Evolutionary conservation across 768 basidiomycete genomes (phyloP).

Genomic region (Suillus hirtellus): DNA sequence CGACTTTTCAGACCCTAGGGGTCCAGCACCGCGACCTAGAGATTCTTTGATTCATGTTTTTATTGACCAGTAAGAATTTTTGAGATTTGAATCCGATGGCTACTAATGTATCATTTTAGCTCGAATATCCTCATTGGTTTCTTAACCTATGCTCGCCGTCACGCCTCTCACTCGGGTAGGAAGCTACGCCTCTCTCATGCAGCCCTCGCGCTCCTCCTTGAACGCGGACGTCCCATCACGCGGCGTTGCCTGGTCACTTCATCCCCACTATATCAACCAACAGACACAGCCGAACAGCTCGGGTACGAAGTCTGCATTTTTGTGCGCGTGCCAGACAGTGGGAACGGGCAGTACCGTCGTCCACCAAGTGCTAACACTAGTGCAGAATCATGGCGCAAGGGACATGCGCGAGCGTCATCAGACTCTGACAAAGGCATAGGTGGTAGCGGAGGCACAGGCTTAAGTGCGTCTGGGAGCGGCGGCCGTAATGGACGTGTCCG

Average conservation of each 20-base stretch:
- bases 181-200: slow-evolving; percentile 69
- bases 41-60: slow-evolving; percentile 42
- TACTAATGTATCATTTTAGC: slow-evolving; percentile 38
- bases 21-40: slow-evolving; percentile 31
- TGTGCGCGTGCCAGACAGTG: slow-evolving; percentile 67
- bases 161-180: slow-evolving; percentile 40
- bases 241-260: slow-evolving; percentile 79
- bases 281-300: slow-evolving; percentile 68
- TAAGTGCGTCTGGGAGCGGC: slow-evolving; percentile 18
- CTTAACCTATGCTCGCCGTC: slow-evolving; percentile 64
- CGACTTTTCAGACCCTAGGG: slow-evolving; percentile 36
- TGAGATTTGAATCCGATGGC: not conserved
- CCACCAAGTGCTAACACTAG: slow-evolving; percentile 6
- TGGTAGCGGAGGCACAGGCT: slow-evolving; percentile 19
- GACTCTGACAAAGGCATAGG: slow-evolving; percentile 29
- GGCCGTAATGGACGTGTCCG: slow-evolving; percentile 42
- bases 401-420: slow-evolving; percentile 19
- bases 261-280: slow-evolving; percentile 81
- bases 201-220: slow-evolving; percentile 74
- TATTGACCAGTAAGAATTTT: slow-evolving; percentile 43
- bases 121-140: slow-evolving; percentile 89
- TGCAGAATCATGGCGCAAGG: slow-evolving; percentile 22
- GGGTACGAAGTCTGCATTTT: slow-evolving; percentile 76
- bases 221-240: slow-evolving; percentile 75
- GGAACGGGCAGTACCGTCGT: slow-evolving; percentile 59